Evolutionary conservation across 257 asterid genomes (phyloP).

Genomic region (Plantago major): DNA sequence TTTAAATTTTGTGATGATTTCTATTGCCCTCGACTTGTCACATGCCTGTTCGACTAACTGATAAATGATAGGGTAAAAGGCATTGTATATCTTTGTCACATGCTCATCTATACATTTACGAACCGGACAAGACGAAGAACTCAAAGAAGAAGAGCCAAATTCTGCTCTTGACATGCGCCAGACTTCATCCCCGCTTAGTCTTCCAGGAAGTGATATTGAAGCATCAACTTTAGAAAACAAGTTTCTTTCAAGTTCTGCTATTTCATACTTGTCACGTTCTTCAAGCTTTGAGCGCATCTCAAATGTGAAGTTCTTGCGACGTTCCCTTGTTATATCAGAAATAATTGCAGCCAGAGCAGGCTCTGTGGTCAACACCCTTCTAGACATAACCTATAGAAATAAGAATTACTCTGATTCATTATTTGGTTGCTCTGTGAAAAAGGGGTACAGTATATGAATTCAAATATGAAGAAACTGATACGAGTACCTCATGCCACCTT

Average conservation of each 20-base stretch:
- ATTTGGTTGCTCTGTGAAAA: conserved; percentile 1
- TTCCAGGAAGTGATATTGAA: conserved; percentile 80
- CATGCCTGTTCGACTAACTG: conserved; percentile 47
- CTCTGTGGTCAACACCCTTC: conserved; percentile 66
- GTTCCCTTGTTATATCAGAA: conserved; percentile 48
- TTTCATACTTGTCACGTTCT: conserved; percentile 68
- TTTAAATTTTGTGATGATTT: conserved; percentile 43
- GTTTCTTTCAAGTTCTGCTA: conserved; percentile 58
- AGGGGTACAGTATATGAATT: conserved; percentile 10
- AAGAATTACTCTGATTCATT: conserved; percentile 15
- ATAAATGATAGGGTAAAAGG: conserved; percentile 52
- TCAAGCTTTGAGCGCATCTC: conserved; percentile 47
- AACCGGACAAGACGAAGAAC: conserved; percentile 76
- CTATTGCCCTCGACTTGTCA: conserved; percentile 44
- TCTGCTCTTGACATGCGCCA: conserved; percentile 91
- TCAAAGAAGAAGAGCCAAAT: conserved; percentile 66
- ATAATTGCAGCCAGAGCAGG: conserved; percentile 47
- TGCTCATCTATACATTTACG: conserved; percentile 83
- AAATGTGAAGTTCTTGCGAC: conserved; percentile 42
- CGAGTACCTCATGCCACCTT: conserved; percentile 81
- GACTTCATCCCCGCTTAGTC: conserved; percentile 76
- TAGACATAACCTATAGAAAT: conserved; percentile 65
- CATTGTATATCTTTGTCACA: conserved; percentile 66
- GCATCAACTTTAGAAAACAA: conserved; percentile 53
- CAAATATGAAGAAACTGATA: conserved; percentile 9